These are phyloP conservation scores for Venturia asperata DNA, from an alignment of 2,329 filamentous ascomycete species.

Conservation along the genomic window DNA sequence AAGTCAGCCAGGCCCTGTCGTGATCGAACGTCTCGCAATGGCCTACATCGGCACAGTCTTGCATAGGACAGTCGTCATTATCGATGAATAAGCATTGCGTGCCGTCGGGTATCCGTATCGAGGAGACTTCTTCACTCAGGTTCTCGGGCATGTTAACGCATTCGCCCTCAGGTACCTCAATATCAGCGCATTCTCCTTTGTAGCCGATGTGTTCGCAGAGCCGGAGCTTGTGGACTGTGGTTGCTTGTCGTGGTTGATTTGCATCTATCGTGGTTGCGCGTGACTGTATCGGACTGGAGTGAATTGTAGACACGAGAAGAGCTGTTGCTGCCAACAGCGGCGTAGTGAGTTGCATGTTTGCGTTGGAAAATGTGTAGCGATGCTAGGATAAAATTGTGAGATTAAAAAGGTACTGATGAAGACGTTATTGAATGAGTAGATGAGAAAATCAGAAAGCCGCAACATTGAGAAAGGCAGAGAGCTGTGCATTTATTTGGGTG, in stretches of 20 bases:
- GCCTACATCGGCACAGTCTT: not conserved
- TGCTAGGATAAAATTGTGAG: not conserved
- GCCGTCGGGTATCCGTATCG: not conserved
- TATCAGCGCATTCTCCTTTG: not conserved
- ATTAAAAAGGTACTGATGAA: not conserved
- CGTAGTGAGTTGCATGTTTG: not conserved
- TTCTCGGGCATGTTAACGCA: not conserved
- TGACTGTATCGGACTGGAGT: not conserved
- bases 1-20: not conserved
- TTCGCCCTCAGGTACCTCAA: not conserved
- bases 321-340: not conserved
- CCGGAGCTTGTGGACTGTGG: not conserved
- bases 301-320: not conserved
- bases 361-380: not conserved
- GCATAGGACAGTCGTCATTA: not conserved
- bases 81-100: not conserved
- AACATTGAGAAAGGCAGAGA: not conserved
- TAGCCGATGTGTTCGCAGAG: slow-evolving; percentile 1
- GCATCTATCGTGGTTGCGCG: not conserved
- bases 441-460: not conserved
- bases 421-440: not conserved
- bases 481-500: not conserved
- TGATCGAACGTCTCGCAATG: not conserved
- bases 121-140: not conserved
- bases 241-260: not conserved